Percentiles rank a stretch among this genome's conserved stretches.
phyloP scores from a whole-genome alignment of 371 early-diverging fungal genomes.

The Apophysomyces trapeziformis region DNA sequence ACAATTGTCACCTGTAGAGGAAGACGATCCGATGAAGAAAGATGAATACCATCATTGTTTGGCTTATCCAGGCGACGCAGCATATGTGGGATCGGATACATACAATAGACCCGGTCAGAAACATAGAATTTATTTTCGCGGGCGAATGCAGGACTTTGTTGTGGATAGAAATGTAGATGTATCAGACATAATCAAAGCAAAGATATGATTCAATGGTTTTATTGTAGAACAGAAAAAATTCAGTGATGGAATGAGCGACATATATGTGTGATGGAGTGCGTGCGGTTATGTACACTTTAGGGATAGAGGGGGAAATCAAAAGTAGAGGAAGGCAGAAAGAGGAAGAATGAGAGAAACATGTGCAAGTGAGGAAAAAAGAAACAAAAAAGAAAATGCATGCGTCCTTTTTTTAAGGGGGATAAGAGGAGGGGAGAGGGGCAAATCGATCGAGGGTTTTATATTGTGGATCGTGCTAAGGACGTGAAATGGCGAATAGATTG shows the following conservation, averaged over 20 bases:
- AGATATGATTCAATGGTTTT: slow-evolving; percentile 11
- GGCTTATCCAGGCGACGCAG: slow-evolving; percentile 49
- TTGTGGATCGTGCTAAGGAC: slow-evolving; percentile 17
- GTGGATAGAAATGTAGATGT: slow-evolving; percentile 35
- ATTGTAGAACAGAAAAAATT: not conserved
- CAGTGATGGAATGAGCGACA: slow-evolving; percentile 7
- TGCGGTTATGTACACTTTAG: slow-evolving; percentile 7
- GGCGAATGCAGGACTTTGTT: slow-evolving; percentile 31
- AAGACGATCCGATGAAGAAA: slow-evolving; percentile 24
- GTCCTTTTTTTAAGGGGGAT: not conserved
- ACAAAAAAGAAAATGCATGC: slow-evolving; percentile 5
- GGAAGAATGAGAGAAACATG: slow-evolving; percentile 2
- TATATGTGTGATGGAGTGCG: not conserved
- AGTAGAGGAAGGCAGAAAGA: not conserved
- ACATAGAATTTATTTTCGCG: slow-evolving; percentile 45
- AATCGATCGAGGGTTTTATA: not conserved
- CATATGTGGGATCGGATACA: slow-evolving; percentile 23
- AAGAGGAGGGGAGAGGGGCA: too few relatives aligned
- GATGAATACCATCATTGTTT: slow-evolving; percentile 31
- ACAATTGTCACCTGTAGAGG: slow-evolving; percentile 36
- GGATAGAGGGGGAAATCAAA: too few relatives aligned
- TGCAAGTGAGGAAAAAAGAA: slow-evolving; percentile 1
- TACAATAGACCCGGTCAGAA: slow-evolving; percentile 26
- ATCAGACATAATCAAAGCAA: slow-evolving; percentile 17
- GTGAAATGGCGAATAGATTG: slow-evolving; percentile 21